Base-by-base conservation (phyloP, 225 moss, liverwort and hornwort species). In the Antitrichia curtipendula region DNA sequence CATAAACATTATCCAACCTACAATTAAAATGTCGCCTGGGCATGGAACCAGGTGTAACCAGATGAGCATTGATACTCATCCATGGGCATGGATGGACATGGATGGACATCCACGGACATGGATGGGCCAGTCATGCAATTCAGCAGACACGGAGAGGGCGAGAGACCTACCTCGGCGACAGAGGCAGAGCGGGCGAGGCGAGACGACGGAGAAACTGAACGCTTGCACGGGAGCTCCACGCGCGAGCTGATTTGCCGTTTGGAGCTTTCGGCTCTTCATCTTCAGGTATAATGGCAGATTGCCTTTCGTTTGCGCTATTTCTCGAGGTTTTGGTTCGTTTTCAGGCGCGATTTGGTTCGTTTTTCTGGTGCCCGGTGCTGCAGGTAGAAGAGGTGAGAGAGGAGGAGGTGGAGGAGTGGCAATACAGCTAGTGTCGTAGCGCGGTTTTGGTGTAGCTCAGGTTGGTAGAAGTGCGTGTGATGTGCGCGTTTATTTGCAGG, bases 91-190 rank as follows among this genome's bases (percentile, higher is more conserved):
- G 40, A 80, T 41, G 29, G 27, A 13, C 59, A 59, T 59, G 29
- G 60, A 57, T 40, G 78, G 57, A 28, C 78, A 78, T 78, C 38
- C 38, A 60, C 19, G 63, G 49, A 47, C 50, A 65, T 65, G 52
- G 50, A 64, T 50, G 64, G 64, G 82, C 8, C 12, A 64, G 63
- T 50, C 88, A 87, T 89, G 86, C 89, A 88, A 92, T 92, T 92
- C 92, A 92, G 92, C 92, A 91, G 92, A 92, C 92, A 92, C 89
- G 89, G 89, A 83, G 84, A 75, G 88, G 25, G n/a, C 54, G 56
- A 86, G 82, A 85, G 85, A 87, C 92, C 90, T 89, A 90, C 91
- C 81, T 60, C 77, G 81, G 62, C 81, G 54, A 81, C 66, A n/a
- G 76, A 54, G 76, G 54, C 70, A 60, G 84, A 85, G 85, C 8